Evolutionary conservation across 257 asterid genomes (phyloP), one percentile per base, ranked within the genome.

Genomic region (Solanum phureja): DNA sequence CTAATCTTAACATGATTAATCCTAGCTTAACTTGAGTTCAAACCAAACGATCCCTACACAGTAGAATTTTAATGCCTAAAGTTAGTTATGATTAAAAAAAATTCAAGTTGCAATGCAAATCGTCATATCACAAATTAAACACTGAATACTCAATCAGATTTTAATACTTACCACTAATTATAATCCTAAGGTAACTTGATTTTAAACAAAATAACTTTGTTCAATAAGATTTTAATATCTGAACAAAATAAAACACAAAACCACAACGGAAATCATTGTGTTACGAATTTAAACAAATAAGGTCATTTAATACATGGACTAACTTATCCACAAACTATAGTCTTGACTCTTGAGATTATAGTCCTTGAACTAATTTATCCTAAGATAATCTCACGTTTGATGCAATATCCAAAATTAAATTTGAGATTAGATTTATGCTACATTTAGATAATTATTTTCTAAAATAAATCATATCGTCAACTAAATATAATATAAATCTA

Each of bases 61-160:
- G 9, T 38, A 8, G 14, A 75, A 23, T 23, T 23, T 75, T 74
- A 35, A 21, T 74, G 12, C 52, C 3, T 21, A 37, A 18, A 0
- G 1, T 35, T 74, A 74, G 13, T 74, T 4, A 19, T 35, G 19
- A 74, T 37, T 12, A 24, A 23, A 60, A 60, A 23, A 4, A 23
- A 60, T 62, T 0, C 7, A 62, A 62, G 14, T 9, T 4, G 71
- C 31, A 23, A 23, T 0, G 1, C 3, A 1, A 9, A 62, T 8
- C 0, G 6, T 23, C 5, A 62, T 4, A 62, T 62, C 29, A 23
- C 7, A 60, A 23, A 2, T 23, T 23, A 62, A 62, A 62, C 7
- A 23, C 11, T 23, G 0, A 4, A 4, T 8, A 1, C 14, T 62
- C 0, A n/a, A 4, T 62, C 14, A 60, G 0, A 71, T 29, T 31